Conservation (phyloP, 306 rosid genomes). For the Fragaria iinumae region DNA sequence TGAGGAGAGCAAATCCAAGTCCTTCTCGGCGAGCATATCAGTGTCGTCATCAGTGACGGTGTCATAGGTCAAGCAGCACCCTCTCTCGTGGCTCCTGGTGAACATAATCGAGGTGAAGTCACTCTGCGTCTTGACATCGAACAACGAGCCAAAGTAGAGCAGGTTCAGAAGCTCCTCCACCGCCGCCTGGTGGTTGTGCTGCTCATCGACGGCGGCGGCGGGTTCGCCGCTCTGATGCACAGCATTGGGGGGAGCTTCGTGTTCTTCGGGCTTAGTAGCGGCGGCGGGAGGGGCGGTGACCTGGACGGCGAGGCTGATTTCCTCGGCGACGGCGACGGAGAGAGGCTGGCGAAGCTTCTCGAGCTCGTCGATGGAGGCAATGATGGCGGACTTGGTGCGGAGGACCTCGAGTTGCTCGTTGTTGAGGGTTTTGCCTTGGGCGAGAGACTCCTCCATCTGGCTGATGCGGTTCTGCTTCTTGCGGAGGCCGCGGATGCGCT, state of each 20-base stretch:
- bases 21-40: conserved; percentile 86
- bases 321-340: conserved; percentile 64
- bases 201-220: not conserved
- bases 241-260: not conserved
- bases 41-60: conserved; percentile 94
- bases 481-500: conserved; percentile 81
- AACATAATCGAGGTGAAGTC: conserved; percentile 84
- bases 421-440: conserved; percentile 74
- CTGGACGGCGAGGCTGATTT: conserved; percentile 45
- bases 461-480: conserved; percentile 73
- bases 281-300: conserved; percentile 14
- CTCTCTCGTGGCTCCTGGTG: conserved; percentile 85
- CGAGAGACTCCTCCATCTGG: conserved; percentile 67
- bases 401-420: conserved; percentile 84
- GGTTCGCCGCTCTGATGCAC: conserved; percentile 8
- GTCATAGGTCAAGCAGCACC: conserved; percentile 91
- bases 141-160: conserved; percentile 83
- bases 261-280: not conserved
- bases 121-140: conserved; percentile 83
- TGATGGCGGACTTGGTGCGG: conserved; percentile 66
- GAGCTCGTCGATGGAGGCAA: conserved; percentile 68
- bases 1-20: conserved; percentile 70
- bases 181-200: conserved; percentile 14
- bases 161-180: conserved; percentile 77
- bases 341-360: conserved; percentile 94